Conservation (phyloP, 345 rosid species). For the Citrus reticulata region DNA sequence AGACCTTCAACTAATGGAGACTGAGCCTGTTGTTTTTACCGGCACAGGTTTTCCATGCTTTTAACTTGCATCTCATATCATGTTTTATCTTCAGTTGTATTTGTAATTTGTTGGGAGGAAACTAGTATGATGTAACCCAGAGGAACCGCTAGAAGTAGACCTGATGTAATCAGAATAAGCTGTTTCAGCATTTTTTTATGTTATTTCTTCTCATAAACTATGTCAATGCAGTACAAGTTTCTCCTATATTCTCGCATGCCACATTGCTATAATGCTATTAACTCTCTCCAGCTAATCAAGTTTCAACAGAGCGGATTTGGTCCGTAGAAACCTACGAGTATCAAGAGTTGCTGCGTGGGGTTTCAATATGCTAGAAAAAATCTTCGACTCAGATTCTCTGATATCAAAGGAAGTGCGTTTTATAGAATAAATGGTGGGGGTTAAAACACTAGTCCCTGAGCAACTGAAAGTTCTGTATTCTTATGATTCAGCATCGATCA, state of each 20-base stretch:
- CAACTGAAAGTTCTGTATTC: too few species aligned
- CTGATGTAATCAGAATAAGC: slow-evolving; percentile 28
- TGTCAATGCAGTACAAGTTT: slow-evolving; percentile 5
- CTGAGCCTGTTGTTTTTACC: slow-evolving; percentile 17
- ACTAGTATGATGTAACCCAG: slow-evolving; percentile 3
- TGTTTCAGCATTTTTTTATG: slow-evolving; percentile 18
- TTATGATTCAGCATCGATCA: too few species aligned
- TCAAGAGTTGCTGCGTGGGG: background rate
- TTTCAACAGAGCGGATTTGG: background rate
- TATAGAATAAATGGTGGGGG: too few species aligned
- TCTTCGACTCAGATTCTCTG: too few species aligned
- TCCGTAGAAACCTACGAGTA: background rate
- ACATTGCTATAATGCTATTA: too few species aligned
- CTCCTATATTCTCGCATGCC: background rate
- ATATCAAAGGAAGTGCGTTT: too few species aligned
- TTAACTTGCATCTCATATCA: background rate
- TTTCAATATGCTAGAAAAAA: too few species aligned
- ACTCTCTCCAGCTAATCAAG: background rate
- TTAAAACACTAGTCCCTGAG: too few species aligned
- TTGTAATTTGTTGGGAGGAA: slow-evolving; percentile 14
- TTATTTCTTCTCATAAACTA: background rate
- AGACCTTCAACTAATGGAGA: slow-evolving; percentile 55
- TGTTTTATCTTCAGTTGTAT: slow-evolving; percentile 7
- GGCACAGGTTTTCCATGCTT: background rate
- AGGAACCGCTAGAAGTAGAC: slow-evolving; percentile 17